Percentiles rank a stretch among this genome's conserved stretches.
Evolutionary conservation across 257 asterid species (phyloP).

Genomic region (Nicotiana obtusifolia): DNA sequence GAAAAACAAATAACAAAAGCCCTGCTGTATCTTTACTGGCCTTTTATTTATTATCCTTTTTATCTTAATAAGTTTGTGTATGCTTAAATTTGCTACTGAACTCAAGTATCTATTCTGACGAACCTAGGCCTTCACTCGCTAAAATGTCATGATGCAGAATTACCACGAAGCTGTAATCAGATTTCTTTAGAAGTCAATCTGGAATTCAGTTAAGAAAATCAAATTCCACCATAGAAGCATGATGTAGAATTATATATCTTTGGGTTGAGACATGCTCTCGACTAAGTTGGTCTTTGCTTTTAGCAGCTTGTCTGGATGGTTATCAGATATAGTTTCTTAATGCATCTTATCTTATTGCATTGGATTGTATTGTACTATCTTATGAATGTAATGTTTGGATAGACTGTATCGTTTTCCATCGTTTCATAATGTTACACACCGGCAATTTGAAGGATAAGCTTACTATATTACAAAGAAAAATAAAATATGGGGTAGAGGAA

Average conservation of each 20-base stretch:
- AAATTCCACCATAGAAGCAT: neutral
- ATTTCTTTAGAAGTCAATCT: neutral
- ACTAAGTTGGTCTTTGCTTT: neutral
- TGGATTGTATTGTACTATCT: too few species aligned
- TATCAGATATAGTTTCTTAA: too few species aligned
- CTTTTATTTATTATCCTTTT: too few species aligned
- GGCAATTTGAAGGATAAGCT: too few species aligned
- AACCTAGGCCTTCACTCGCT: neutral
- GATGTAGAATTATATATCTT: neutral
- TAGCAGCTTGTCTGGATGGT: too few species aligned
- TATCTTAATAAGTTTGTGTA: neutral
- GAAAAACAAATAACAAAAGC: too few species aligned
- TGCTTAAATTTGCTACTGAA: neutral
- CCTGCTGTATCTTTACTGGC: neutral
- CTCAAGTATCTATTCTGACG: neutral
- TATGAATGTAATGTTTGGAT: too few species aligned
- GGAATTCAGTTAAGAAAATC: neutral
- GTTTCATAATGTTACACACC: too few species aligned
- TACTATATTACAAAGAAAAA: too few species aligned
- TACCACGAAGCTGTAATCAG: neutral
- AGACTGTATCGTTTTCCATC: too few species aligned
- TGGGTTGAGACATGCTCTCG: neutral
- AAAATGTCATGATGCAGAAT: neutral
- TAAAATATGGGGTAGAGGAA: too few species aligned
- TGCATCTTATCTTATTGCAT: too few species aligned